Evolutionary conservation across 208 protist genomes (phyloP).

Genomic region (Tritrichomonas foetus): DNA sequence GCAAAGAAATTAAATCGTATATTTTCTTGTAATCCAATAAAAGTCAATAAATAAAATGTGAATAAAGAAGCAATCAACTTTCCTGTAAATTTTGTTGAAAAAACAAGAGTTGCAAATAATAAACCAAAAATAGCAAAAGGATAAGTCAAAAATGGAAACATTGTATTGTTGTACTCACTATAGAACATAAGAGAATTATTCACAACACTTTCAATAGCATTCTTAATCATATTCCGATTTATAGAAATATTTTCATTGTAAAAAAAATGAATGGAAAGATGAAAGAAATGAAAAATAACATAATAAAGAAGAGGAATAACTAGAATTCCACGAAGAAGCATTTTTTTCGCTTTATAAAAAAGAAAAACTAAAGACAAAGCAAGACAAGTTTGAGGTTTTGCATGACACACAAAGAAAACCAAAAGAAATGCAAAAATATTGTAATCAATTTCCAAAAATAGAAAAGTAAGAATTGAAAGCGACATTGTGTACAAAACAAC

Average conservation of each 20-base stretch:
- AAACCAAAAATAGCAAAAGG: neutral
- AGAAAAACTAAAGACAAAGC: neutral
- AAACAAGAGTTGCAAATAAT: neutral
- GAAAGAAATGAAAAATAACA: neutral
- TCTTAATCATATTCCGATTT: neutral
- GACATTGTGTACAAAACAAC: neutral
- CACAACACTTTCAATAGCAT: no score
- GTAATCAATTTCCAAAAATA: neutral
- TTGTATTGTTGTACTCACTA: neutral
- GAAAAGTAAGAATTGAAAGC: neutral
- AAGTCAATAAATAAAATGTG: neutral
- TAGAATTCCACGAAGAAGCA: neutral
- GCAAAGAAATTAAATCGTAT: neutral
- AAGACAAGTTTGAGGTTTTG: neutral
- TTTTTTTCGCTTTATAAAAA: neutral
- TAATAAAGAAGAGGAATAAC: neutral
- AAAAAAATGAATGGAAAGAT: no score
- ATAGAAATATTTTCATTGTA: no score
- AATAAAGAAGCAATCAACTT: neutral
- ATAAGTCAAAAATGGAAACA: neutral
- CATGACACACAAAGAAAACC: neutral
- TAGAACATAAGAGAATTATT: neutral
- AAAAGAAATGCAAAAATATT: neutral
- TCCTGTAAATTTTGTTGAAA: neutral
- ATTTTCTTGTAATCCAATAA: neutral